Base-by-base conservation (phyloP, 768 basidiomycete genomes). In the Crassisporium funariophilum region DNA sequence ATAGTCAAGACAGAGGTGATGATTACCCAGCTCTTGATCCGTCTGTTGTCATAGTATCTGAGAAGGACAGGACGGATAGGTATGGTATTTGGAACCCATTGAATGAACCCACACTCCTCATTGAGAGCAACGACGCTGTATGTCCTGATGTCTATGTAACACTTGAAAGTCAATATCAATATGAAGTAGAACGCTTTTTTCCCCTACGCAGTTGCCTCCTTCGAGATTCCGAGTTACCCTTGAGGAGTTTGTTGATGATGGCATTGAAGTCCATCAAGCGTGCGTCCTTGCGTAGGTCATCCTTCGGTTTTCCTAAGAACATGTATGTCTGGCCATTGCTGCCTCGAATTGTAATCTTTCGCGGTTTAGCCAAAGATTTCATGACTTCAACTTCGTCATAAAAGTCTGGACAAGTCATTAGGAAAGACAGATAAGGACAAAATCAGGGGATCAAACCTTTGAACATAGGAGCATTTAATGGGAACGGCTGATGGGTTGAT, bases 121-220 rank as follows among this genome's bases (percentile, higher is more conserved):
- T 97, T 98, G 52, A 99, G 76, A 4, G 95, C 91, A 20, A 97
- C 87, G n/a, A 98, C 93, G n/a, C 93, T 91, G 60, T 98, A 99
- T 2, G 97, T 98, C 19, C 95, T 84, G 47, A 99, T 92, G 62
- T 88, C 95, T 95, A 50, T 19, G 24, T 10, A 13, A 24, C 8
- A 25, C 31, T 22, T 36, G 23, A 1, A 41, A 16, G 17, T 4
- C 12, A 76, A 91, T 53, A n/a, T n/a, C n/a, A n/a, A n/a, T n/a
- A n/a, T n/a, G n/a, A n/a, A n/a, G n/a, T n/a, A n/a, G n/a, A n/a
- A n/a, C n/a, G n/a, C n/a, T n/a, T n/a, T n/a, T n/a, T n/a, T n/a
- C n/a, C n/a, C n/a, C n/a, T 63, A 95, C 95, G 85, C 33, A 99
- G 81, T 47, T 93, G 90, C 22, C 97, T 77, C 49, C 89, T 75